Conservation (phyloP, 2,329 filamentous ascomycete species). For the Atkinsonella texensis region DNA sequence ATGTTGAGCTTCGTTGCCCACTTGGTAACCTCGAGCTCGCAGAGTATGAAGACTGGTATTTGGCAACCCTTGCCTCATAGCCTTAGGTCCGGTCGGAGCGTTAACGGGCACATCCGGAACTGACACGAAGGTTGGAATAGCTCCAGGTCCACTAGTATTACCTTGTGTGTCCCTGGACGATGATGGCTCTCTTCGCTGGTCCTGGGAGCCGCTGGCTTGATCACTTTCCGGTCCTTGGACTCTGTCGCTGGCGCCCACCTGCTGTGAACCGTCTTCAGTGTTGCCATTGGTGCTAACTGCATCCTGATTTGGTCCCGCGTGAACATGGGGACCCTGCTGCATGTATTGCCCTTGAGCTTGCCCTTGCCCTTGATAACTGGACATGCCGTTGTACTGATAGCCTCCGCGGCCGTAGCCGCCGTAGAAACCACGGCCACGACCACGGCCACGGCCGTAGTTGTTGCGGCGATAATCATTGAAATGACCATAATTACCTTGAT, state of each 20-base stretch:
- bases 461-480: constrained; percentile 67
- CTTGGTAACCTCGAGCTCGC: constrained; percentile 39
- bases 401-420: constrained; percentile 45
- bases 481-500: constrained; percentile 74
- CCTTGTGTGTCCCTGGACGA: constrained; percentile 18
- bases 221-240: constrained; percentile 8
- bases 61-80: constrained; percentile 79
- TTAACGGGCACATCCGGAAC: constrained; percentile 42
- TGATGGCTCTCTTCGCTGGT: constrained; percentile 11
- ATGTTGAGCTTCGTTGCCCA: constrained; percentile 29
- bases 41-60: constrained; percentile 66
- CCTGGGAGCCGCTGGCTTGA: constrained; percentile 10
- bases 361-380: constrained; percentile 23
- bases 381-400: constrained; percentile 24
- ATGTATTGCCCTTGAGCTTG: constrained; percentile 18
- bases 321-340: constrained; percentile 13
- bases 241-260: constrained; percentile 7
- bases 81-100: constrained; percentile 86
- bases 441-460: constrained; percentile 55
- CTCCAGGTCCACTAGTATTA: constrained; percentile 16
- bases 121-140: constrained; percentile 21
- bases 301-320: constrained; percentile 12
- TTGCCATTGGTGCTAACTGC: constrained; percentile 7
- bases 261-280: constrained; percentile 17
- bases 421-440: constrained; percentile 52